A percentile compares a stretch with the other conserved stretches of the same genome.
phyloP scores from a whole-genome alignment of 2,329 filamentous ascomycete genomes.

The Balansia obtecta region DNA sequence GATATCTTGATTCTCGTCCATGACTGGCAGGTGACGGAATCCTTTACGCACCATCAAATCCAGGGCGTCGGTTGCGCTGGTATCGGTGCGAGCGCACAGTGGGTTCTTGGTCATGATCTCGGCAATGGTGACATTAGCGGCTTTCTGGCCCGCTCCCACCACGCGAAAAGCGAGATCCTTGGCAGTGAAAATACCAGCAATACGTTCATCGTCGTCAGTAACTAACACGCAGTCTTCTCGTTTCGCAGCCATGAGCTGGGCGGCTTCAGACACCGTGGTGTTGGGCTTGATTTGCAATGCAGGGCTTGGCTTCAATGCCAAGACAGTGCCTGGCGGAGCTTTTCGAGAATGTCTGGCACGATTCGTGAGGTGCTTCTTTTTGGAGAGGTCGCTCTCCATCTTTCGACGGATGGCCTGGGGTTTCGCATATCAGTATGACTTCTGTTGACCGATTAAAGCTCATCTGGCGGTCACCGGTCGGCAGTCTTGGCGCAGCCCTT shows the following conservation, averaged over 20 bases:
- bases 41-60: slow-evolving; percentile 98
- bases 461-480: no score
- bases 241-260: slow-evolving; percentile 97
- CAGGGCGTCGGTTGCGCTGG: slow-evolving; percentile 91
- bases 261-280: slow-evolving; percentile 89
- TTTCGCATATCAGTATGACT: slow-evolving; percentile 3
- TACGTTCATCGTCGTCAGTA: slow-evolving; percentile 94
- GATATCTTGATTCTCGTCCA: slow-evolving; percentile 99
- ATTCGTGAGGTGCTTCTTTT: slow-evolving; percentile 76
- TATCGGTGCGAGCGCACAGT: slow-evolving; percentile 91
- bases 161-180: slow-evolving; percentile 98
- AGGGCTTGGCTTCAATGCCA: slow-evolving; percentile 87
- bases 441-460: background rate
- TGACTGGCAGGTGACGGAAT: slow-evolving; percentile 93
- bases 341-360: slow-evolving; percentile 80
- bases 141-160: slow-evolving; percentile 80
- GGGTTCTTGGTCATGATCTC: slow-evolving; percentile 99
- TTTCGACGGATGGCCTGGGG: slow-evolving; percentile 85
- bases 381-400: slow-evolving; percentile 94
- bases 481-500: background rate
- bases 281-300: slow-evolving; percentile 94
- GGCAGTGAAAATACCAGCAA: slow-evolving; percentile 96
- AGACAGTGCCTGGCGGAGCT: slow-evolving; percentile 88
- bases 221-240: slow-evolving; percentile 95
- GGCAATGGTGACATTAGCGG: slow-evolving; percentile 80